These are phyloP conservation scores for Nakaseomyces delphensis DNA, from an alignment of 1,139 yeast species.

Conservation along the genomic window DNA sequence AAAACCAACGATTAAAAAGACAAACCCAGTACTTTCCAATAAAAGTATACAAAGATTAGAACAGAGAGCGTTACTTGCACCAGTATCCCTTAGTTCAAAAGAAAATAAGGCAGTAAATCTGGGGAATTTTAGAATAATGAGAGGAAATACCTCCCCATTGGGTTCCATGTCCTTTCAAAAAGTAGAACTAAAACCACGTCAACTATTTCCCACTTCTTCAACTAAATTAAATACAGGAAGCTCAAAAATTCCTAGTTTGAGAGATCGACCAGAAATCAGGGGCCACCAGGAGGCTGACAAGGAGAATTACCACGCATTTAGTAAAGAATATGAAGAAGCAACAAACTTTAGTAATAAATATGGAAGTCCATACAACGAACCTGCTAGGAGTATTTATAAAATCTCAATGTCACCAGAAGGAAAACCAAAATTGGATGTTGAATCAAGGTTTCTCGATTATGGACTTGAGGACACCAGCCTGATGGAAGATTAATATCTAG, in stretches of 20 bases:
- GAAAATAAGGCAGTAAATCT: not conserved
- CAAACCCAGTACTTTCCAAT: not conserved
- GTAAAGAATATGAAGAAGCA: not conserved
- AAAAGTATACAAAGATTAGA: not conserved
- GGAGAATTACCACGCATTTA: not conserved
- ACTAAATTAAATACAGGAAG: conserved; percentile 15
- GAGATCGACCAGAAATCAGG: not conserved
- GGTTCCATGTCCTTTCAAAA: not conserved
- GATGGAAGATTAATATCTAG: conserved; percentile 19
- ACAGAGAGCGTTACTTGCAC: not conserved
- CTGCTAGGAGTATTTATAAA: conserved; percentile 26
- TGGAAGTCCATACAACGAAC: conserved; percentile 24
- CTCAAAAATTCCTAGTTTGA: conserved; percentile 1
- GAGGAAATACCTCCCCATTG: conserved; percentile 2
- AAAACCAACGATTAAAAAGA: not conserved
- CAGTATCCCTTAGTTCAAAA: not conserved
- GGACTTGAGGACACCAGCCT: conserved; percentile 25
- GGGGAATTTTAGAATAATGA: not conserved
- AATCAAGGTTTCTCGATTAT: conserved; percentile 11
- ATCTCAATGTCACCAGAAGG: conserved; percentile 29
- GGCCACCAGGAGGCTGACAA: not conserved
- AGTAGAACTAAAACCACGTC: conserved; percentile 6
- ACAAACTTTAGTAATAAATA: conserved; percentile 3
- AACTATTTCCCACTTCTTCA: conserved; percentile 19
- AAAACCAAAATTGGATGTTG: conserved; percentile 22